Evolutionary conservation across 352 stramenopile species (phyloP), one percentile per base, ranked within the genome.

Genomic region (Phytophthora capsici): DNA sequence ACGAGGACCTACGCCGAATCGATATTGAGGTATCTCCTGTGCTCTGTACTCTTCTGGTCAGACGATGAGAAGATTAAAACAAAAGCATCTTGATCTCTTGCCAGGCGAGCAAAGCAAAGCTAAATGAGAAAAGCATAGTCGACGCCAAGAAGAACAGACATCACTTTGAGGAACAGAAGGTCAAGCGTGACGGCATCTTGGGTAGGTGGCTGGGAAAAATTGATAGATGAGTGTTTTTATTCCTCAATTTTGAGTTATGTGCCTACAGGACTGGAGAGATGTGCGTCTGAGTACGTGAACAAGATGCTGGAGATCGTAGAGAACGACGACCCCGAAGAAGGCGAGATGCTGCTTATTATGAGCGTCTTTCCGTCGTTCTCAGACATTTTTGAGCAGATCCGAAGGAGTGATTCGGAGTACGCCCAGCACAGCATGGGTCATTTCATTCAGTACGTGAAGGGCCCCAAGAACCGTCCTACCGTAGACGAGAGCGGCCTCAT

Each of bases 221-320:
- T 34, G 28, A 9, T 2, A 10, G 28, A 34, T 14, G 28, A 34
- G 3, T 34, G 8, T 14, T 34, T 13, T 34, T 28, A 28, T 34
- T 34, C 4, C 28, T 34, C 28, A 34, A 14, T 13, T 32, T 34
- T 34, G 8, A 34, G 28, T 47, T 10, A 20, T 52, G 25, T 46
- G 9, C 9, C 20, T 61, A 3, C 57, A 91, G 88, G 83, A 53
- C 64, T 96, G 16, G 88, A 96, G 54, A 75, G 89, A 3, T 96
- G 86, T 54, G 84, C 85, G 13, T 90, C 89, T n/a, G 90, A 97
- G 47, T 92, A 86, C 48, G 78, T 97, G 37, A 82, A 84, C 44
- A 84, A 90, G 65, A 97, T 97, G 78, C 80, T 95, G 20, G 69
- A 93, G 26, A 83, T 96, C 38, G 71, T 96, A 6, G 90, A 97